Evolutionary conservation across 2,329 filamentous ascomycete species (phyloP).

Genomic region (Myotisia sp.): DNA sequence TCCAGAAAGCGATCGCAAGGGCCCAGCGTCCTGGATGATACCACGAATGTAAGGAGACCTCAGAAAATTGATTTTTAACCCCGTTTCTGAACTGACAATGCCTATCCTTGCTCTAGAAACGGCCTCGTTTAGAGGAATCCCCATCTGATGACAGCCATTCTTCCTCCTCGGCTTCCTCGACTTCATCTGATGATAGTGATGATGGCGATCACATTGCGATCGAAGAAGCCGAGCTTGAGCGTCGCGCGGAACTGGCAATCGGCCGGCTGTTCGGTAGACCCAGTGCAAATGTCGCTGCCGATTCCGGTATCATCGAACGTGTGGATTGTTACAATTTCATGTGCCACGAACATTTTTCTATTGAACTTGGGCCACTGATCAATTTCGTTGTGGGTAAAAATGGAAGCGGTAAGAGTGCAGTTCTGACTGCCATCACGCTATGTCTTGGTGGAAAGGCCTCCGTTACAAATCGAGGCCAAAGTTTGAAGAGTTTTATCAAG

Average conservation of each 20-base stretch:
- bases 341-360: slow-evolving; percentile 73
- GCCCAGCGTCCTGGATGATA: too few relatives aligned
- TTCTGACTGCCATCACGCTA: slow-evolving; percentile 80
- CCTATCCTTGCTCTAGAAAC: too few relatives aligned
- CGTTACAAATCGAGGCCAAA: slow-evolving; percentile 80
- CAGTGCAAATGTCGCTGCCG: slow-evolving; percentile 58
- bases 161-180: too few relatives aligned
- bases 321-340: slow-evolving; percentile 89
- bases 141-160: too few relatives aligned
- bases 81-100: too few relatives aligned
- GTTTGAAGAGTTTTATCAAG: slow-evolving; percentile 80
- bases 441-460: slow-evolving; percentile 92
- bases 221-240: slow-evolving; percentile 34
- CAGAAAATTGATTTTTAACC: too few relatives aligned
- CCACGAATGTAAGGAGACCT: too few relatives aligned
- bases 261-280: slow-evolving; percentile 36
- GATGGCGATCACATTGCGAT: too few relatives aligned
- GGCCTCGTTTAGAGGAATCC: too few relatives aligned
- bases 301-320: slow-evolving; percentile 75
- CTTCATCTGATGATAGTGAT: too few relatives aligned
- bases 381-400: slow-evolving; percentile 98
- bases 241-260: slow-evolving; percentile 51
- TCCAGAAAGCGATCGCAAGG: too few relatives aligned
- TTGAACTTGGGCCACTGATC: slow-evolving; percentile 80
- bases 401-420: slow-evolving; percentile 92